Evolutionary conservation across 2,329 filamentous ascomycete genomes (phyloP), one percentile per base, ranked within the genome.

Genomic region (Xylariaceae sp.): DNA sequence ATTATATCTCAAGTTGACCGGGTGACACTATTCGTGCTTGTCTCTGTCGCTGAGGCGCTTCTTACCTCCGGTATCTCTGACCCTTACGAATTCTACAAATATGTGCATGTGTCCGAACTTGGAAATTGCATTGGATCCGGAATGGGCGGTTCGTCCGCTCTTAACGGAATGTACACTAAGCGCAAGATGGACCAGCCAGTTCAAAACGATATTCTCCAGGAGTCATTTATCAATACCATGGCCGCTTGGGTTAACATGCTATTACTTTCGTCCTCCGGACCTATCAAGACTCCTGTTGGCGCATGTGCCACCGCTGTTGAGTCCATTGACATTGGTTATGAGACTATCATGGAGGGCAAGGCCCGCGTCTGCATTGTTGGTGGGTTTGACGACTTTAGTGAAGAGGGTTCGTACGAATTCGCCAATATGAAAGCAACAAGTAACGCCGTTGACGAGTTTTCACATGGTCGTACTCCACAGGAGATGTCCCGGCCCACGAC

Each of bases 191-290:
- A 99, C 76, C 94, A 92, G 77, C 94, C 92, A 52, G 83, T 99
- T 47, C 95, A 99, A 75, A 99, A 97, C 76, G 94, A 99, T 69
- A 96, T 99, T 70, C 82, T 99, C 13, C 95, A 99, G 70, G 94
- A 99, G 75, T 97, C 94, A 12, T 99, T 99, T 80, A 97, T 99
- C 82, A 99, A 99, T 80, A 99, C 94, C 52, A 99, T 99, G 92
- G 87, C 89, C 64, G 94, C 94, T 15, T 99, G 94, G 94, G 92
- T 99, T 54, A 99, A 99, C 80, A 99, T 99, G 94, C 79, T 99
- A 74, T 79, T 99, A 60, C 79, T 99, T 60, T 99, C 94, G 4
- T 97, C 94, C 5, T 97, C 94, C 49, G 94, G 94, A 63, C 90
- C 94, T 40, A 97, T 99, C 80, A 96, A 97, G 80, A 97, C 95